Evolutionary conservation across 441 rosid genomes (phyloP).

Genomic region (Geranium incanum): DNA sequence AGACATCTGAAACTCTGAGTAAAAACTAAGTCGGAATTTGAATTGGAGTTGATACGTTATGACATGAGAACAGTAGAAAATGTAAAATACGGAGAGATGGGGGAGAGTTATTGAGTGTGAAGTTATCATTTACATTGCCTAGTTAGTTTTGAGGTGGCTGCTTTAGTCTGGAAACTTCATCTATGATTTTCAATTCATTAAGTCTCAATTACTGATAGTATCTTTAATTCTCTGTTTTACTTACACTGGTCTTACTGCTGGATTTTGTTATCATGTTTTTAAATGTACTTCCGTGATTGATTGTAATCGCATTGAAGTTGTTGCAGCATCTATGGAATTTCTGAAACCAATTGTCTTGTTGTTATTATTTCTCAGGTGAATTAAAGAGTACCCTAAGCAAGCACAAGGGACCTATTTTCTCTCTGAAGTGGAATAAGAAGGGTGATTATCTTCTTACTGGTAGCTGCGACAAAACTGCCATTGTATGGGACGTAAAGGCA

Average conservation of each 20-base stretch:
- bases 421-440: slow-evolving; percentile 97
- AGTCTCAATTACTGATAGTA: neutral
- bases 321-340: slow-evolving; percentile 17
- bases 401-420: slow-evolving; percentile 93
- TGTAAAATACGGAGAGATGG: neutral
- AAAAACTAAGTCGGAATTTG: neutral
- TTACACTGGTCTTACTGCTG: neutral
- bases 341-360: neutral
- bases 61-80: neutral
- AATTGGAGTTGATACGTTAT: neutral
- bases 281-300: neutral
- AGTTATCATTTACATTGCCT: neutral
- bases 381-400: slow-evolving; percentile 73
- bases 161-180: slow-evolving; percentile 1
- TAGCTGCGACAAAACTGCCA: slow-evolving; percentile 90
- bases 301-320: neutral
- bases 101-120: neutral
- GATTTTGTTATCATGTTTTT: neutral
- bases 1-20: neutral
- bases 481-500: slow-evolving; percentile 97
- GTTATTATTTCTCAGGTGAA: slow-evolving; percentile 48
- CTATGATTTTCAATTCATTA: neutral
- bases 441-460: slow-evolving; percentile 98
- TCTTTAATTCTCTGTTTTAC: neutral
- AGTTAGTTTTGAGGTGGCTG: neutral